phyloP scores from a whole-genome alignment of 1,284 basidiomycete genomes.

The Ceratobasidium sp. region DNA sequence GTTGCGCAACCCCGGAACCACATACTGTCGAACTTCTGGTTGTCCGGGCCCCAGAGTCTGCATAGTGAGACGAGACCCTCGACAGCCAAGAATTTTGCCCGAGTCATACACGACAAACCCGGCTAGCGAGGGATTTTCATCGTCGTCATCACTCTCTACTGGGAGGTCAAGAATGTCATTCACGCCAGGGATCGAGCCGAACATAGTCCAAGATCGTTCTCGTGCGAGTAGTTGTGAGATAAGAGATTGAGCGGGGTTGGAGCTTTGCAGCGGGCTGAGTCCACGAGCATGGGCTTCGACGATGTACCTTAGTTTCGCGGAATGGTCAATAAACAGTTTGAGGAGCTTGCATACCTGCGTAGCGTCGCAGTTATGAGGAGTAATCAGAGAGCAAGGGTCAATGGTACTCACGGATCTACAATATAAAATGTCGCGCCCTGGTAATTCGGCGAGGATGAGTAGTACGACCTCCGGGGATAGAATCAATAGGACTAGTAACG shows the following conservation, averaged over 20 bases:
- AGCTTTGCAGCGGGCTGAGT: constrained; percentile 13
- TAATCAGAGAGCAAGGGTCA: neutral
- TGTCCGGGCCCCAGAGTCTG: neutral
- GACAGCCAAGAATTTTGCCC: neutral
- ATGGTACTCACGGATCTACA: constrained; percentile 24
- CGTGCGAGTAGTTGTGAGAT: constrained; percentile 12
- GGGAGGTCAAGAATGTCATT: neutral
- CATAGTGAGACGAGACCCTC: neutral
- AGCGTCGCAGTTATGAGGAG: neutral
- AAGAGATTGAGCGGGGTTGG: neutral
- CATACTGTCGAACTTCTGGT: neutral
- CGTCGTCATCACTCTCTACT: neutral
- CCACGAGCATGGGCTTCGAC: constrained; percentile 17
- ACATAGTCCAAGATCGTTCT: constrained; percentile 32
- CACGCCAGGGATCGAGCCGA: constrained; percentile 21
- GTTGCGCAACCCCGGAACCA: constrained; percentile 11
- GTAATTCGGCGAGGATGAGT: constrained; percentile 8
- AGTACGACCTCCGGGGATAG: constrained; percentile 26
- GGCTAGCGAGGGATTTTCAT: neutral
- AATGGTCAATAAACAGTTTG: constrained; percentile 35
- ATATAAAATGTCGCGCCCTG: constrained; percentile 18
- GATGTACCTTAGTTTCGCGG: constrained; percentile 22
- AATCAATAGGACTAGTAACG: constrained; percentile 3
- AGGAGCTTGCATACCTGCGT: constrained; percentile 25
- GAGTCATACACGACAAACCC: constrained; percentile 11